Conservation (phyloP, 2,329 filamentous ascomycete genomes). For the Fusarium chaquense region DNA sequence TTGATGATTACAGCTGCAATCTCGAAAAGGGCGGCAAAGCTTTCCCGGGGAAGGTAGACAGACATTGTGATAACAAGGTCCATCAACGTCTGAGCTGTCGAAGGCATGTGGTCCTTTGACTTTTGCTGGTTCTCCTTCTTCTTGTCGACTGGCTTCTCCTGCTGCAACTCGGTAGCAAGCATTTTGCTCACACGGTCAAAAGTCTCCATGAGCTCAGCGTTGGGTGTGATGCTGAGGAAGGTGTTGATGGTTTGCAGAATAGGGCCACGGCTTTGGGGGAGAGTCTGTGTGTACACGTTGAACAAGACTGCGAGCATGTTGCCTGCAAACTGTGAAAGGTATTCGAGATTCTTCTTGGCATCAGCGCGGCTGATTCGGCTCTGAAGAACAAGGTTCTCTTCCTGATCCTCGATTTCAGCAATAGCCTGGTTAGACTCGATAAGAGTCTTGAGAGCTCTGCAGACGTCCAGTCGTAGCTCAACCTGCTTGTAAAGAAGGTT, state of each 20-base stretch:
- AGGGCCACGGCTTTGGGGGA: slow-evolving; percentile 90
- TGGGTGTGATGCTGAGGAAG: slow-evolving; percentile 88
- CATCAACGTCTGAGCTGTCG: slow-evolving; percentile 94
- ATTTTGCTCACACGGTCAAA: slow-evolving; percentile 89
- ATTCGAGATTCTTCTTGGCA: slow-evolving; percentile 83
- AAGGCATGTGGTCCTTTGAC: slow-evolving; percentile 81
- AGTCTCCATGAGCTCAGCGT: slow-evolving; percentile 83
- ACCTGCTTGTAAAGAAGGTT: slow-evolving; percentile 94
- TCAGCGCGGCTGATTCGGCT: slow-evolving; percentile 80
- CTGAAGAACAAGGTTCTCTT: slow-evolving; percentile 81
- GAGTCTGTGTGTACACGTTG: slow-evolving; percentile 97
- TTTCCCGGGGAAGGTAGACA: slow-evolving; percentile 88
- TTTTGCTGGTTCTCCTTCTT: slow-evolving; percentile 72
- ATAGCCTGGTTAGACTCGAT: slow-evolving; percentile 94
- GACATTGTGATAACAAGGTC: slow-evolving; percentile 97
- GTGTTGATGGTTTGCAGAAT: slow-evolving; percentile 96
- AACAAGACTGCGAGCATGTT: slow-evolving; percentile 97
- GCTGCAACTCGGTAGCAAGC: slow-evolving; percentile 77
- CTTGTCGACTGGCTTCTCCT: slow-evolving; percentile 62
- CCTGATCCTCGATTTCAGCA: slow-evolving; percentile 72
- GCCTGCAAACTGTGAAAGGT: slow-evolving; percentile 81
- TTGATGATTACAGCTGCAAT: slow-evolving; percentile 87
- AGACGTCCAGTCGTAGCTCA: slow-evolving; percentile 87
- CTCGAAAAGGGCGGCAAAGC: slow-evolving; percentile 85
- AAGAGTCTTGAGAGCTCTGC: slow-evolving; percentile 84